A percentile compares a stretch with the other conserved stretches of the same genome.
Evolutionary conservation across 495 filamentous ascomycete genomes (phyloP).

Genomic region (Penicillium antarcticum): DNA sequence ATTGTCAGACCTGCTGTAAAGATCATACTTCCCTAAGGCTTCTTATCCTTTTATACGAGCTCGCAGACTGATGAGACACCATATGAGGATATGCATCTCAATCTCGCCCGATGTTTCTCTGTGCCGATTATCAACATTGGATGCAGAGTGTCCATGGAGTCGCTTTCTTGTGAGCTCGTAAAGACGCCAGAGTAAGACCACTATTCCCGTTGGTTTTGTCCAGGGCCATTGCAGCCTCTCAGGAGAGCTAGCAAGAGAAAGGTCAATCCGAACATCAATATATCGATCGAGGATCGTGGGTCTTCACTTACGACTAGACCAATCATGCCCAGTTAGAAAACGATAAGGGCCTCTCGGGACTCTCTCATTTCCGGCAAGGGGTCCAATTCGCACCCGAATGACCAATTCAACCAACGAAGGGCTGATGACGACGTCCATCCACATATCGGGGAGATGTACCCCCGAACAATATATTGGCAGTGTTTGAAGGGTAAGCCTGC

Average conservation of each 20-base stretch:
- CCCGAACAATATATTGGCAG: conserved; percentile 2
- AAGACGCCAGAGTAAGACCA: not conserved
- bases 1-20: not conserved
- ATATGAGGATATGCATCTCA: not conserved
- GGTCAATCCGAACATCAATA: conserved; percentile 7
- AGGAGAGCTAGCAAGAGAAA: not conserved
- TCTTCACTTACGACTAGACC: conserved; percentile 1
- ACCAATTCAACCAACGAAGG: not conserved
- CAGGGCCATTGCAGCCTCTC: not conserved
- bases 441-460: conserved; percentile 2
- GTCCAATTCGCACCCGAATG: not conserved
- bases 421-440: not conserved
- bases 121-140: not conserved
- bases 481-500: not conserved
- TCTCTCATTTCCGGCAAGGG: not conserved
- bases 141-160: not conserved
- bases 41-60: not conserved
- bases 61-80: not conserved
- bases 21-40: not conserved
- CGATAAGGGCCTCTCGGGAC: conserved; percentile 5
- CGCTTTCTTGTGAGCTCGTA: not conserved
- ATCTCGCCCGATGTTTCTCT: not conserved
- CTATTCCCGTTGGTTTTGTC: not conserved
- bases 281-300: conserved; percentile 5
- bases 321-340: not conserved